A percentile compares a stretch with the other conserved stretches of the same genome.
Conservation (phyloP, 805 yeast species). For the Scheffersomyces ergatensis region DNA sequence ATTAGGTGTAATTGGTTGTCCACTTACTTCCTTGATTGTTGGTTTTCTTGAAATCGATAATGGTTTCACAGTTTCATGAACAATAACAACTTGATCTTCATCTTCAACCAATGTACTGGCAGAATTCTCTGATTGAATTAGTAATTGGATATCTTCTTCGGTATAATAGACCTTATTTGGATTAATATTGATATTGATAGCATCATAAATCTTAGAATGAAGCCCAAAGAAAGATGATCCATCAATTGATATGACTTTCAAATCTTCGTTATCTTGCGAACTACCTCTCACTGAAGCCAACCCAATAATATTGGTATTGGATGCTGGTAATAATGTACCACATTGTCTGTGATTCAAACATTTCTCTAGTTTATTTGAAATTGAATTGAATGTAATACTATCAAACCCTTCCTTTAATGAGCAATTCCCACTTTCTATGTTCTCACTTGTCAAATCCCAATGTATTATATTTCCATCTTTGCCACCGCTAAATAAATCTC, state of each 20-base stretch:
- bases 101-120: conserved; percentile 15
- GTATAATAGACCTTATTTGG: conserved; percentile 25
- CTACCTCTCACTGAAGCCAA: conserved; percentile 32
- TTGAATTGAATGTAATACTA: conserved; percentile 36
- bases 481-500: conserved; percentile 57
- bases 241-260: conserved; percentile 51
- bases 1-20: not conserved
- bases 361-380: conserved; percentile 27
- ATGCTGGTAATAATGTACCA: conserved; percentile 62
- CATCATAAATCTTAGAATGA: conserved; percentile 43
- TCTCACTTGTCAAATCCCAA: conserved; percentile 53
- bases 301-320: conserved; percentile 47
- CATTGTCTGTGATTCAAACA: conserved; percentile 47
- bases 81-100: conserved; percentile 3
- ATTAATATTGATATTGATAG: conserved; percentile 19
- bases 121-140: conserved; percentile 13
- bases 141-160: conserved; percentile 24
- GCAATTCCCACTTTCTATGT: conserved; percentile 26
- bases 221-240: conserved; percentile 54
- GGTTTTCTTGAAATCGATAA: conserved; percentile 8
- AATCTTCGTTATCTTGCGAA: conserved; percentile 21
- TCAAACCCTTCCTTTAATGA: conserved; percentile 46
- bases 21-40: not conserved
- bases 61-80: conserved; percentile 2
- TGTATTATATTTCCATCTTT: conserved; percentile 65